phyloP scores from a whole-genome alignment of 495 filamentous ascomycete genomes.

The Aspergillus wentii region DNA sequence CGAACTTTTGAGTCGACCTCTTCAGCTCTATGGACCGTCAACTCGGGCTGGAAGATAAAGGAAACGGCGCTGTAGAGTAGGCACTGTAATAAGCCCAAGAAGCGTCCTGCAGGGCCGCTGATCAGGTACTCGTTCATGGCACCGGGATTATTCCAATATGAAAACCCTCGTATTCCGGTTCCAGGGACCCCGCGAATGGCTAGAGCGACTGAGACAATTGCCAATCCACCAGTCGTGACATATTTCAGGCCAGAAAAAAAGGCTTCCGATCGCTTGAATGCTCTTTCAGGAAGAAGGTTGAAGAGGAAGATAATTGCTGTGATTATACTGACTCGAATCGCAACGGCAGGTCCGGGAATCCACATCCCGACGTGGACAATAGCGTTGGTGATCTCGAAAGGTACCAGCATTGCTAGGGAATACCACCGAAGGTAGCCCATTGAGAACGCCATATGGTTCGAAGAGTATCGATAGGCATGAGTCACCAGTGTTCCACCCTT shows the following conservation, averaged over 20 bases:
- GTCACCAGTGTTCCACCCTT: conserved; percentile 50
- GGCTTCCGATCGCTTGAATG: conserved; percentile 76
- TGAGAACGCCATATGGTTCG: conserved; percentile 46
- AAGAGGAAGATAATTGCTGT: conserved; percentile 61
- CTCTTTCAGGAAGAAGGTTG: conserved; percentile 75
- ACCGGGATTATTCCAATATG: conserved; percentile 70
- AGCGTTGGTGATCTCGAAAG: conserved; percentile 73
- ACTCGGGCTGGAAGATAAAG: conserved; percentile 52
- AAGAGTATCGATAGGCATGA: conserved; percentile 51
- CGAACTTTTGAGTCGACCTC: conserved; percentile 32
- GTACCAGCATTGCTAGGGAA: conserved; percentile 61
- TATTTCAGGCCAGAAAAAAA: conserved; percentile 77
- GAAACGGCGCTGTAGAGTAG: conserved; percentile 50
- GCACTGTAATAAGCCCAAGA: conserved; percentile 66
- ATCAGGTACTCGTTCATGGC: conserved; percentile 62
- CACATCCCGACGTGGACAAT: conserved; percentile 80
- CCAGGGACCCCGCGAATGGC: conserved; percentile 64
- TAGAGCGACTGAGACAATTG: conserved; percentile 62
- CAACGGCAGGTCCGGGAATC: conserved; percentile 54
- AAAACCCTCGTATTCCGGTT: conserved; percentile 64
- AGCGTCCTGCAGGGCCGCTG: conserved; percentile 56
- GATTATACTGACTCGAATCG: conserved; percentile 69
- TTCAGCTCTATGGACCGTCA: conserved; percentile 49
- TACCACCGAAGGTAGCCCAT: conserved; percentile 59
- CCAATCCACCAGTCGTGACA: conserved; percentile 67